Base-by-base conservation (phyloP, 2,329 filamentous ascomycete species). In the Xenosphaeropsis pyriputrescens region DNA sequence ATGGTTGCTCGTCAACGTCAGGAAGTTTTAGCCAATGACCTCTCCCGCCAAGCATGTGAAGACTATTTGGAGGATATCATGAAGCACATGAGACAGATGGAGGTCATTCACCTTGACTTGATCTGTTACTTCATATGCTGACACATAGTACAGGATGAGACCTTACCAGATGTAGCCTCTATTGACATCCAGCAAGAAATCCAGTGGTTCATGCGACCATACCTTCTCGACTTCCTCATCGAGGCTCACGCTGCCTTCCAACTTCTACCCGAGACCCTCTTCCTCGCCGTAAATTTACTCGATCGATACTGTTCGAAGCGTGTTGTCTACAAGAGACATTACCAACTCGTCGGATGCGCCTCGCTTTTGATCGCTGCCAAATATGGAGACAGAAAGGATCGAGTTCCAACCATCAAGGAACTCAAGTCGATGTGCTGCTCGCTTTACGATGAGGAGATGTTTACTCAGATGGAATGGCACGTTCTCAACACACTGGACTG, bases 391-490 rank as follows among this genome's bases (percentile, higher is more conserved):
- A 89, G 91, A 68, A 98, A 98, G 67, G 91, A 98, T 56, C 78
- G 88, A 37, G 91, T 98, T n/a, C 91, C 91, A 4, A 91, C 93
- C 47, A 93, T 98, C 57, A 79, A 85, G 57, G 91, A 98, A 59
- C 70, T 98, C 47, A 94, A 94, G 71, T 93, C 89, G 49, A 96
- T 98, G 91, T 98, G 91, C 72, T 96, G 91, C 63, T 88, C 84
- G 29, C 72, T 96, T 30, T 98, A 98, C 63, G 91, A 98, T 53
- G 86, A 94, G 36, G 89, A 94, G 64, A 98, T 98, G 91, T 98
- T 98, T 64, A 89, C 88, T 9, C 91, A 98, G 62, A 98, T 98
- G 91, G 91, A 98, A 65, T 96, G 93, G 88, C 91, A 98, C 59
- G 89, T 98, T 29, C 72, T 98, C 50, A 93, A 95, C 63, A 98